Percentiles rank a stretch among this genome's conserved stretches.
Conservation (phyloP, 2,329 filamentous ascomycete genomes). For the Aureobasidium sp. region DNA sequence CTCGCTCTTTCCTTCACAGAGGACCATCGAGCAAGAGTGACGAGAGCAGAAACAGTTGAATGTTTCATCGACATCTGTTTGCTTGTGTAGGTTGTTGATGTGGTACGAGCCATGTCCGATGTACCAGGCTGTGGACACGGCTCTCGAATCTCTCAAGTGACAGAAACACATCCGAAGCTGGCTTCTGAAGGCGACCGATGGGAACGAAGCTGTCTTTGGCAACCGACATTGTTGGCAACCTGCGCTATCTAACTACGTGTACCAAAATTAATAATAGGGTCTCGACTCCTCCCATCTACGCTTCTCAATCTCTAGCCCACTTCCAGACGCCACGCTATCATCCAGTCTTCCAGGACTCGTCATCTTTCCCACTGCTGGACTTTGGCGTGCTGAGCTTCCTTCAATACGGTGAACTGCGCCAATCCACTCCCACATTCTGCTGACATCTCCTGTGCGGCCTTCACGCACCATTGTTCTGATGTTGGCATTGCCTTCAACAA, state of each 20-base stretch:
- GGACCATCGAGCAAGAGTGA: no score
- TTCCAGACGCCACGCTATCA: slow-evolving; percentile 22
- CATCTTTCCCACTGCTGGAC: slow-evolving; percentile 20
- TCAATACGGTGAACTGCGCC: slow-evolving; percentile 44
- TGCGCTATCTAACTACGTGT: neutral
- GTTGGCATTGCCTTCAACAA: slow-evolving; percentile 92
- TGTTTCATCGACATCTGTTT: no score
- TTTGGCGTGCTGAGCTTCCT: slow-evolving; percentile 23
- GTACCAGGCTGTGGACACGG: neutral
- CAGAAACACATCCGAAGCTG: neutral
- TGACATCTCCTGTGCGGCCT: slow-evolving; percentile 47
- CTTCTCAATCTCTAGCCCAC: slow-evolving; percentile 28
- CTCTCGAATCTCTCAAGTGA: neutral
- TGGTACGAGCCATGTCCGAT: no score
- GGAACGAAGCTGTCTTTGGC: slow-evolving; percentile 1
- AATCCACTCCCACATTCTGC: slow-evolving; percentile 63
- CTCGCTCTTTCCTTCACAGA: no score
- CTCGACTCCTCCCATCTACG: slow-evolving; percentile 43
- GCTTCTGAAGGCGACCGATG: slow-evolving; percentile 6
- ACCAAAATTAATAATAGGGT: slow-evolving; percentile 36
- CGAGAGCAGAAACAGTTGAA: no score
- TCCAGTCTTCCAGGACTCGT: slow-evolving; percentile 14
- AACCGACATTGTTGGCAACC: slow-evolving; percentile 1
- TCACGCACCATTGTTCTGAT: slow-evolving; percentile 70
- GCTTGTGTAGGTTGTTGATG: no score